Conservation (phyloP, 2,329 filamentous ascomycete genomes). For the Xylariaceae sp. region DNA sequence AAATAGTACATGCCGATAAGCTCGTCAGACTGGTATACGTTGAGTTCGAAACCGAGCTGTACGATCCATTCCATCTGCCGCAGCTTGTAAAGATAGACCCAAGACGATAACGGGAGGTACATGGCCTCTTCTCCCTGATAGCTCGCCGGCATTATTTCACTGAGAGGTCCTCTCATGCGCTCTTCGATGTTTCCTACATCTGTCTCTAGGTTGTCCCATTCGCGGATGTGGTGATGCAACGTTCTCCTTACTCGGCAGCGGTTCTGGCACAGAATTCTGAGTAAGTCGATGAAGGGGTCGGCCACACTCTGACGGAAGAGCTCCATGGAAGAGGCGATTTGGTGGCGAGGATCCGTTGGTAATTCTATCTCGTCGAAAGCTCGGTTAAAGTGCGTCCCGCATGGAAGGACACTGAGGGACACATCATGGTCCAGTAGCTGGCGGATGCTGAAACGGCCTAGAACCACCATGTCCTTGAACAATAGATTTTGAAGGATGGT, state of each 20-base stretch:
- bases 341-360: conserved; percentile 66
- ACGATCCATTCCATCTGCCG: conserved; percentile 80
- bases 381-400: conserved; percentile 64
- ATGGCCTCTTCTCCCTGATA: conserved; percentile 41
- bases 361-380: conserved; percentile 72
- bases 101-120: conserved; percentile 73
- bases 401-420: conserved; percentile 68
- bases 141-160: conserved; percentile 54
- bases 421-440: conserved; percentile 78
- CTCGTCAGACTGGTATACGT: conserved; percentile 83
- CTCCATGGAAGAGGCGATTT: conserved; percentile 70
- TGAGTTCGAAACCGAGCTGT: conserved; percentile 89
- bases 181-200: conserved; percentile 75
- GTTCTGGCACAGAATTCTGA: conserved; percentile 83
- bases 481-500: conserved; percentile 72
- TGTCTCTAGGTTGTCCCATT: conserved; percentile 78
- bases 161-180: conserved; percentile 55
- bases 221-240: conserved; percentile 75
- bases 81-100: conserved; percentile 89
- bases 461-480: conserved; percentile 64
- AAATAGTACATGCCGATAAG: conserved; percentile 89
- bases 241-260: conserved; percentile 82
- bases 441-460: conserved; percentile 63
- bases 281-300: conserved; percentile 74
- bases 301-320: conserved; percentile 55